Evolutionary conservation across 2,329 filamentous ascomycete species (phyloP), one percentile per base, ranked within the genome.

Genomic region (Elsinoe australis): DNA sequence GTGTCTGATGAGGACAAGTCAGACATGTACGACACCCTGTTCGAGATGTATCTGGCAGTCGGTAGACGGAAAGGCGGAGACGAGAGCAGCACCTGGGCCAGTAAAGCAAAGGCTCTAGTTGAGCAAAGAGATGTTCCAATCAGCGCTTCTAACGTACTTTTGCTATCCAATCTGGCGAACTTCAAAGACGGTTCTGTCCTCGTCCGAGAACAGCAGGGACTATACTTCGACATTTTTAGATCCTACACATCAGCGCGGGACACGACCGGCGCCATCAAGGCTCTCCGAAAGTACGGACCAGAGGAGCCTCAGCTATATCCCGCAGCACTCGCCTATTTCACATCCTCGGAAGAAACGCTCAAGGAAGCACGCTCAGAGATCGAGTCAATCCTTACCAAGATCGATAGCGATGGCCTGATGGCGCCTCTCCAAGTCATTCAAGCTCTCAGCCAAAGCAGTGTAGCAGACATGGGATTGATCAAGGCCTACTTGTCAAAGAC

Each of bases 11-110:
- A 80, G 6, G 85, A 95, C 61, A 85, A 81, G 54, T 78, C 83
- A 1, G 94, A 98, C 63, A 74, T 98, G 12, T 92, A 92, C 60
- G 96, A 90, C 0, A 95, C 94, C 0, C 66, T 98, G 10, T 96
- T 98, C 61, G 94, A 98, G 65, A 96, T 98, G 85, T 98, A 96
- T 61, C 72, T 98, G 6, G 85, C 94, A 64, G 92, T 88, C 58
- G 85, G 90, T 17, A 84, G 81, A 51, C 79, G 82, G 50, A 83
- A 83, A 59, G 85, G 82, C 58, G 82, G 82, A 64, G 61, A 65
- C 26, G 75, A 88, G 53, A 81, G 83, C 54, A 78, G 84, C 56
- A 78, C 83, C 54, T 98, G 92, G 90, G 87, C 95, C 61, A 75
- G 74, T 34, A 95, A 94, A 63, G 92, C 92, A 0, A 95, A 92